Base-by-base conservation (phyloP, 2,329 filamentous ascomycete genomes). In the Curvularia spicifera region DNA sequence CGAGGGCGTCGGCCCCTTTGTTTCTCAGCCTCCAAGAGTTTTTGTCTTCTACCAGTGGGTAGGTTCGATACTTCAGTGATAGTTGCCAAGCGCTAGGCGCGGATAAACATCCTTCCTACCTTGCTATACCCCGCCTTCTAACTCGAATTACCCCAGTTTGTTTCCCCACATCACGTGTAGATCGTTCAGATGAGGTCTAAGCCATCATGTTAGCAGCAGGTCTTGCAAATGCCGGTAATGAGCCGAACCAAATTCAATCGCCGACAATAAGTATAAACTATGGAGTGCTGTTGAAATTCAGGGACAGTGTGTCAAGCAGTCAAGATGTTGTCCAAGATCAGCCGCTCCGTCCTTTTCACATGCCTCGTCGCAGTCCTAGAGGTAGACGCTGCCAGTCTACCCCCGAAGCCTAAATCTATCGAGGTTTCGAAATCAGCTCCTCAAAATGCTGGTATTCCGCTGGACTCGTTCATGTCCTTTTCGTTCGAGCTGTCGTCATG, bases 401-500 rank as follows among this genome's bases (percentile, higher is more conserved):
- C 54, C 10, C 35, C 42, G 4, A 46, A 13, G 2, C 3, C 31
- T 2, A 56, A 56, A n/a, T 31, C 54, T 1, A 56, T 56, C 12
- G 15, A 28, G 8, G 13, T 56, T 12, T 20, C 35, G 9, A 35
- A 52, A 12, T 29, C 54, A 18, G 49, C 42, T 12, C 43, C 54
- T 7, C 13, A 26, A 4, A 26, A 46, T 45, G 54, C 48, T 8
- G 54, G 54, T n/a, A 13, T 56, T 37, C 54, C 54, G 7, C 39
- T 56, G 15, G 49, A 56, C 24, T 53, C 54, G 20, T 56, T 56
- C 28, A 33, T 53, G 2, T 56, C 54, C 2, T 56, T 47, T 2
- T 56, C 54, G 2, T 52, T 56, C 13, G 54, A 56, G 26, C 28
- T 56, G 9, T 56, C 54, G 9, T 52, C 54, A 56, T 56, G 49